Base-by-base conservation (phyloP, 2,329 filamentous ascomycete genomes). In the Cercospora brassicicola region DNA sequence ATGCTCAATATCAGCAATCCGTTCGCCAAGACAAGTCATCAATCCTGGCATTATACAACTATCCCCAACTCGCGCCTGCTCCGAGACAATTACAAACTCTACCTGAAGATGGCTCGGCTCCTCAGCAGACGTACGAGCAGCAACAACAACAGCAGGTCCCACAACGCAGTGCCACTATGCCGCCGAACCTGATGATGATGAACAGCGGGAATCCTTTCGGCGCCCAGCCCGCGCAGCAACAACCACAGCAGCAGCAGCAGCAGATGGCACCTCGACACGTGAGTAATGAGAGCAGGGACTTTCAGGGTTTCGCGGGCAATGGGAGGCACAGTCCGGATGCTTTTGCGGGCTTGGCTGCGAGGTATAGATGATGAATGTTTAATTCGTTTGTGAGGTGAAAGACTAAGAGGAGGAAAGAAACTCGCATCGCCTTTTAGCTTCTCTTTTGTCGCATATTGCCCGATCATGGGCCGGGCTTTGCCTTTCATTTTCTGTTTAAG, bases 241-340 rank as follows among this genome's bases (percentile, higher is more conserved):
- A 56, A 26, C 13, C n/a, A 69, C 74, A 57, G 71, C 73, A 42
- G 70, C 76, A 72, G 72, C 71, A 71, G 62, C 71, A 71, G 62
- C 71, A 71, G 60, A 69, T 64, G 70, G 30, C n/a, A 13, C 36
- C 62, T 0, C 74, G 86, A 75, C 79, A 87, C 81, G 78, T 81
- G 15, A 93, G 90, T 74, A 86, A 90, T 59, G 91, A 93, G 76
- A 93, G 91, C 78, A 87, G 92, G 77, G 82, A 84, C 68, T 85
- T 85, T 69, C 87, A 84, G 65, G 84, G 88, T 72, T 86, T 90
- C 48, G 83, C 88, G 78, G 87, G 87, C 65, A 86, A 74, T 73
- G 91, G 91, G 9, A 83, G 91, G 51, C 91, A 93, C 76, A 93
- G 90, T 73, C 91, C 91, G 3, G 91, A 94, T 79, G 91, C 91